Evolutionary conservation across 140 eudicot genomes (phyloP), one percentile per base, ranked within the genome.

Genomic region (Flaveria floridana): DNA sequence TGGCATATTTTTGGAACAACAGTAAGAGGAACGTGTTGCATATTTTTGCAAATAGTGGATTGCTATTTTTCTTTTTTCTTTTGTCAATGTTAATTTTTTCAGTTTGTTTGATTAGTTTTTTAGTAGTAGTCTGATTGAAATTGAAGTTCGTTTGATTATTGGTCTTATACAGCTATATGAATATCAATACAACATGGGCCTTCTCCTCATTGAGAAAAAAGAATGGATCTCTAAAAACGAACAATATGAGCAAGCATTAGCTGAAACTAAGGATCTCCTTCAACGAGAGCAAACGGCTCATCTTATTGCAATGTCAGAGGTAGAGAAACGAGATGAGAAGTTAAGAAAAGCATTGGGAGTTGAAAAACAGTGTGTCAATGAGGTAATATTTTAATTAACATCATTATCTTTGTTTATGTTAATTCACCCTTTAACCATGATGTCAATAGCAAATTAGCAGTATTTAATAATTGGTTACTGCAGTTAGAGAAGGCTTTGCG

Each of bases 151-250:
- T 81, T 42, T 76, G 61, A 52, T 70, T 50, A 48, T 81, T 62
- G 57, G 18, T 48, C 39, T 77, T 64, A 41, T 71, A 69, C 96
- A 94, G 99, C 95, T 94, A 30, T 90, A 86, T 80, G 99, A 94
- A 25, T 94, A 94, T 80, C 99, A 94, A 78, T 88, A 90, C 75
- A 85, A 90, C 82, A 88, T 94, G 99, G 99, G 99, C 28, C 89
- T 94, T 73, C 95, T 94, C 21, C 80, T 94, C 83, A 85, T 90
- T 64, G 99, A 94, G 86, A 94, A 90, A 79, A 94, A 85, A 73
- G 96, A 90, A 58, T 90, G 85, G 92, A 56, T 61, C 70, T 77
- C 86, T 4, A 90, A 87, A 75, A 79, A 73, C 58, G 96, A 87
- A 76, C 89, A 90, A 70, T 86, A 85, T 26, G 80, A 76, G 72